These are phyloP conservation scores for Oryza meridionalis DNA, from an alignment of 176 grass and related monocot genomes.

Conservation along the genomic window DNA sequence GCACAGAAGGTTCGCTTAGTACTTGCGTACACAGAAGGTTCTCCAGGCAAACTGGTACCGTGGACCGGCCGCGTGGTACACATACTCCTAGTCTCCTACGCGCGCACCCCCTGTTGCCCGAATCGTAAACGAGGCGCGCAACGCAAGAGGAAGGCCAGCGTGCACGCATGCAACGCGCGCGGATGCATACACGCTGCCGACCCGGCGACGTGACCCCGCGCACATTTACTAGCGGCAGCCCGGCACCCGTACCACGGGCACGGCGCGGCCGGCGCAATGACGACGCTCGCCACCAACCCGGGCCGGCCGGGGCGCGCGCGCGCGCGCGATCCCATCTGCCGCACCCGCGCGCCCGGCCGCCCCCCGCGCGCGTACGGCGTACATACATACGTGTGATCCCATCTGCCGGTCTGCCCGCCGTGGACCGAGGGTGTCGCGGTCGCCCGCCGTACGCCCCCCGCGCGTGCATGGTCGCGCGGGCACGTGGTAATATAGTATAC, in stretches of 20 bases:
- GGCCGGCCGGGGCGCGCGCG: neutral
- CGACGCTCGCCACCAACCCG: constrained; percentile 4
- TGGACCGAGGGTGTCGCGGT: neutral
- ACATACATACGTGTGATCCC: neutral
- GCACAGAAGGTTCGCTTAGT: neutral
- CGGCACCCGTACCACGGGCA: neutral
- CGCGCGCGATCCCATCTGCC: neutral
- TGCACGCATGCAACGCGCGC: too few relatives aligned
- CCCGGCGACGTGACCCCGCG: neutral
- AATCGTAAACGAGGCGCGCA: neutral
- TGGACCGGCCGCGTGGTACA: neutral
- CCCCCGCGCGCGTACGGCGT: neutral
- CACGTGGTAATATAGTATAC: neutral
- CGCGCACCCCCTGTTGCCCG: neutral
- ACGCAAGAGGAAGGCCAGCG: too few relatives aligned
- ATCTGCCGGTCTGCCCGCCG: neutral
- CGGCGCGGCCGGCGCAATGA: neutral
- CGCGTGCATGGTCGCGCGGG: neutral
- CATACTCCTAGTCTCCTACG: neutral
- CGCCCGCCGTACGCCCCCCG: too few relatives aligned
- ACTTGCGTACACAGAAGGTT: neutral
- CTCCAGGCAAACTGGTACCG: neutral
- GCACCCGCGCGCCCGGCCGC: neutral
- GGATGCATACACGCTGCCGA: too few relatives aligned
- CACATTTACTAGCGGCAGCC: neutral